Base-by-base conservation (phyloP, 2,329 filamentous ascomycete genomes). In the Fusarium albosuccineum region DNA sequence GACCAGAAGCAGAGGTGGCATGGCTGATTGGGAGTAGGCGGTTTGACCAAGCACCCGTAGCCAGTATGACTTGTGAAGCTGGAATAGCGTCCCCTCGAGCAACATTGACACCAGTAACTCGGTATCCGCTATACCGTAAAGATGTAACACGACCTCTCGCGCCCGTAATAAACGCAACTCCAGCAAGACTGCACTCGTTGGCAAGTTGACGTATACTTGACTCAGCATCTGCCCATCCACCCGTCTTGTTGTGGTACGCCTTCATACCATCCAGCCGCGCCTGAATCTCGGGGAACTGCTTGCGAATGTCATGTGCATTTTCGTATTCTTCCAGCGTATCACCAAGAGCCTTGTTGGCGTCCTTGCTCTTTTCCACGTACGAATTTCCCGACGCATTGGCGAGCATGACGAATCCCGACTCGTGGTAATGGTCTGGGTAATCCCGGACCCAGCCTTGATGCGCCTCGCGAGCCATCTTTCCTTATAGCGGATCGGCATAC, bases 31-130 rank as follows among this genome's bases (percentile, higher is more conserved):
- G 87, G 42, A 93, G 13, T 1, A 79, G 48, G 2, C 70, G 51
- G 13, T 76, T 77, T 13, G 89, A 89, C 90, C 91, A 92, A 3
- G 91, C 90, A 9, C 91, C 91, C 2, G 89, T 86, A 2, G 91
- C 88, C 4, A 93, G 78, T 2, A 93, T 81, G 9, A 88, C 86
- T 8, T 90, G 80, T 58, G 87, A 84, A 2, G 89, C 89, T 1
- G 76, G 76, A 6, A 91, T 67, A 4, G 77, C 79, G 9, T 78
- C 76, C 2, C 82, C 83, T 29, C 72, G 60, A 0, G 70, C 64
- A 1, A 73, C 64, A 8, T 75, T 68, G 4, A 78, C 70, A 2
- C 75, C 75, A 1, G 67, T 61, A 4, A 77, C 70, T 10, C 49
- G 67, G 2, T 46, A 29, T 4, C 50, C 60, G 2, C 40, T 57